Evolutionary conservation across 1,284 basidiomycete genomes (phyloP).

Genomic region (Puccinia horiana): DNA sequence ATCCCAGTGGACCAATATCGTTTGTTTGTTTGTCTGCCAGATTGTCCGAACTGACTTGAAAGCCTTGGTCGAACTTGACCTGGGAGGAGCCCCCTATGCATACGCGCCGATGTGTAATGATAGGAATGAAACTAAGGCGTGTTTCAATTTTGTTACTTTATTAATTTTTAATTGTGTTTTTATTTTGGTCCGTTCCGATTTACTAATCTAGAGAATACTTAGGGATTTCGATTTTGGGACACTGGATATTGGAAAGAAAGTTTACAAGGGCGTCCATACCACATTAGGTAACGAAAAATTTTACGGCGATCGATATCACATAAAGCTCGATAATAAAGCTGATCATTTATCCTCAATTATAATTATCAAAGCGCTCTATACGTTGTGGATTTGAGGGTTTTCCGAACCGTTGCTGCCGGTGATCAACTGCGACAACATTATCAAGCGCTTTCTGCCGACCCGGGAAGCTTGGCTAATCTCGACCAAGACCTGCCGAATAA

Average conservation of each 20-base stretch:
- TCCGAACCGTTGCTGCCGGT: slow-evolving; percentile 71
- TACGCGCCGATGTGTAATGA: slow-evolving; percentile 98
- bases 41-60: slow-evolving; percentile 94
- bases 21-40: slow-evolving; percentile 63
- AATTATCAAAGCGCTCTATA: slow-evolving; percentile 74
- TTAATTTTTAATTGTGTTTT: slow-evolving; percentile 68
- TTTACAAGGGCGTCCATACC: slow-evolving; percentile 77
- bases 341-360: slow-evolving; percentile 50
- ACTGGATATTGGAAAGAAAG: slow-evolving; percentile 80
- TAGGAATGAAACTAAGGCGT: slow-evolving; percentile 83
- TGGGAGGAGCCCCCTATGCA: slow-evolving; percentile 86
- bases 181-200: slow-evolving; percentile 79
- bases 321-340: background rate
- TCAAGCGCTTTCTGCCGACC: slow-evolving; percentile 79
- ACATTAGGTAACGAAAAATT: slow-evolving; percentile 69
- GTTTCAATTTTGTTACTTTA: slow-evolving; percentile 57
- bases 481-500: slow-evolving; percentile 97
- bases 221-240: slow-evolving; percentile 57
- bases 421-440: slow-evolving; percentile 94
- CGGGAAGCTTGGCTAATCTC: slow-evolving; percentile 86
- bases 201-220: background rate
- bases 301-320: no score
- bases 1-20: background rate
- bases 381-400: slow-evolving; percentile 91
- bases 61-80: slow-evolving; percentile 84